Base-by-base conservation (phyloP, 495 filamentous ascomycete genomes). In the Aspergillus wentii region DNA sequence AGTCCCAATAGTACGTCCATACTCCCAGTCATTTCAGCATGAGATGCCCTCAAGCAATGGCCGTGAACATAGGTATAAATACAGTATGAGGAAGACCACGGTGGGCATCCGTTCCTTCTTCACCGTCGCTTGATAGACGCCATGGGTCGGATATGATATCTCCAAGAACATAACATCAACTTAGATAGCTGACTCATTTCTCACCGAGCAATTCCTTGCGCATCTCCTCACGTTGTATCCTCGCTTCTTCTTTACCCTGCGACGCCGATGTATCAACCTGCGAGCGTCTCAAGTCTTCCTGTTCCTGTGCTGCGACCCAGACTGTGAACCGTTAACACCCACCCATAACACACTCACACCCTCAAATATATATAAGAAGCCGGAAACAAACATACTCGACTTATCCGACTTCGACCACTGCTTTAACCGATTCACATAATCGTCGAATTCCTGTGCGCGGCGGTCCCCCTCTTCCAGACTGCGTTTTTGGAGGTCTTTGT, bases 371-470 rank as follows among this genome's bases (percentile, higher is more conserved):
- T 8, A 69, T 60, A 28, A 34, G 23, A 23, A 16, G 22, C n/a
- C n/a, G 27, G 3, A 32, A 18, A 30, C 17, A 4, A 16, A 63
- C 71, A 14, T 66, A 85, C 81, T 94, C 26, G 86, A 85, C 64
- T 94, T 95, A 54, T 89, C 79, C 1, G 84, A 89, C 61, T 91
- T 95, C 7, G 87, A 86, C 68, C 90, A 86, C 48, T 90, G 74
- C 72, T 90, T 94, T 55, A 98, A 62, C 48, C 79, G 80, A 17
- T 42, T 71, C 21, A 97, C 81, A 52, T 94, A 96, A 39, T 90
- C 77, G 49, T 94, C 83, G 55, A 94, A 91, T 16, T 95, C 88
- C 64, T 94, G 72, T 46, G 88, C 77, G 37, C 72, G 75, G 46
- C 79, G 75, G 30, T 81, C 68, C 19, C 90, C 76, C 35, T 83